A percentile compares a stretch with the other conserved stretches of the same genome.
These are phyloP conservation scores for Coemansia sp. DNA, from an alignment of 192 early-diverging fungal genomes.

Conservation along the genomic window DNA sequence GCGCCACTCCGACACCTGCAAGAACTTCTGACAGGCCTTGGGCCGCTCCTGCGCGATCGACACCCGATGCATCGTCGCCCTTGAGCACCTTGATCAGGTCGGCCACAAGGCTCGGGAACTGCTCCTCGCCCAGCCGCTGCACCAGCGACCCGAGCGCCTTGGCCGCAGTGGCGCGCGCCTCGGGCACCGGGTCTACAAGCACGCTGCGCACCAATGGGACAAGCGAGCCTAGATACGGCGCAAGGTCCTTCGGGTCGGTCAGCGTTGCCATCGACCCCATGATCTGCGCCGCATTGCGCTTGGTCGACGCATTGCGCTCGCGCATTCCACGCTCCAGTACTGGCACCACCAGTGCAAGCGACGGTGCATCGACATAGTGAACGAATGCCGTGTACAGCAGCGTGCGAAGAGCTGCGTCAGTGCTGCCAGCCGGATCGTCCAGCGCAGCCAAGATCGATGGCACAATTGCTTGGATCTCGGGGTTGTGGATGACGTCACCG, in stretches of 20 bases:
- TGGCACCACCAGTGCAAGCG: constrained; percentile 91
- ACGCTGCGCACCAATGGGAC: constrained; percentile 90
- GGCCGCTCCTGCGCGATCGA: constrained; percentile 94
- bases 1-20: constrained; percentile 80
- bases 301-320: constrained; percentile 84
- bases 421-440: constrained; percentile 85
- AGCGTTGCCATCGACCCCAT: constrained; percentile 97
- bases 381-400: constrained; percentile 93
- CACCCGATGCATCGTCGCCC: constrained; percentile 80
- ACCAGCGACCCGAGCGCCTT: constrained; percentile 92
- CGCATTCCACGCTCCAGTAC: constrained; percentile 90
- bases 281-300: constrained; percentile 96
- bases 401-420: constrained; percentile 75
- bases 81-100: constrained; percentile 87
- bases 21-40: constrained; percentile 96
- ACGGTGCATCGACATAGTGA: constrained; percentile 98
- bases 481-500: constrained; percentile 96
- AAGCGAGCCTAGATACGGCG: constrained; percentile 82
- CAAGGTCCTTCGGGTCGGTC: constrained; percentile 87
- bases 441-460: constrained; percentile 84
- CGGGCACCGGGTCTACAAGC: constrained; percentile 93
- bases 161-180: constrained; percentile 89
- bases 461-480: constrained; percentile 92
- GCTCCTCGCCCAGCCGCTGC: constrained; percentile 85
- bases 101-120: constrained; percentile 88